phyloP scores from a whole-genome alignment of 371 early-diverging fungal genomes.

The Funneliformis caledonium region DNA sequence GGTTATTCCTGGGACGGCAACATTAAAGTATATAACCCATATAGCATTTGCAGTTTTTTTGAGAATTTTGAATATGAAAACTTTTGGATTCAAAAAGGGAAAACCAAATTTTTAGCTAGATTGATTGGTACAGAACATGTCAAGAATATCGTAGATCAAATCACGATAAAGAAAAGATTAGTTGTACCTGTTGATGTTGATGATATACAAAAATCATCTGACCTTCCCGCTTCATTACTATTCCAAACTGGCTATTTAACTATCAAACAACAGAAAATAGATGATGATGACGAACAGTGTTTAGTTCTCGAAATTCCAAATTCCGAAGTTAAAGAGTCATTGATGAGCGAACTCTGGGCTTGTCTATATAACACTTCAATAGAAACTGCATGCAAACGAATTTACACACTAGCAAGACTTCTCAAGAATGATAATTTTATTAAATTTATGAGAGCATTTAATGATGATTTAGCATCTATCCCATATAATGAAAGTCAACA shows the following conservation, averaged over 20 bases:
- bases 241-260: neutral
- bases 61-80: neutral
- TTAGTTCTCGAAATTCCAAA: slow-evolving; percentile 1
- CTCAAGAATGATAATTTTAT: neutral
- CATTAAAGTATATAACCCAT: neutral
- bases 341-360: slow-evolving; percentile 1
- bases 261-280: neutral
- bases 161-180: neutral
- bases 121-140: neutral
- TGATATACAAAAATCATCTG: neutral
- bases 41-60: slow-evolving; percentile 7
- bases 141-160: neutral
- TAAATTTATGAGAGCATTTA: neutral
- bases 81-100: slow-evolving; percentile 11
- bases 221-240: neutral
- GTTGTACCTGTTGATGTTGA: neutral
- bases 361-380: neutral
- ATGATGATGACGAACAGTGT: neutral
- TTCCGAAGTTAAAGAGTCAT: neutral
- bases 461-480: neutral
- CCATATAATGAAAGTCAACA: neutral
- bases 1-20: neutral
- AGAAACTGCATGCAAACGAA: neutral
- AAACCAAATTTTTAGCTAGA: neutral
- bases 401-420: neutral